Evolutionary conservation across 2,329 filamentous ascomycete species (phyloP).

Genomic region (Tolypocladium tundrense): DNA sequence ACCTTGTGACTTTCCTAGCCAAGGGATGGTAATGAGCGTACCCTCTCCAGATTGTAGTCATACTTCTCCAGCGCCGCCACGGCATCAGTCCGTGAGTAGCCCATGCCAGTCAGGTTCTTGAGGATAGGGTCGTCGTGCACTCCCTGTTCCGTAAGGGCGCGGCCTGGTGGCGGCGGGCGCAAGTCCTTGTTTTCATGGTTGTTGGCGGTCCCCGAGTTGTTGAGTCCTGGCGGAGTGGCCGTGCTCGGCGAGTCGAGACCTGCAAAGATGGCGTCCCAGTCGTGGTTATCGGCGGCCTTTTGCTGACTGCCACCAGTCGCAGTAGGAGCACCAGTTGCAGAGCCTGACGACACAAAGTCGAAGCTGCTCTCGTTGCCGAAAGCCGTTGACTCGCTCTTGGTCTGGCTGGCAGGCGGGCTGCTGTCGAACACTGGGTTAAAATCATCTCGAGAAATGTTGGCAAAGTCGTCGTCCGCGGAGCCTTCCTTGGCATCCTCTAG

Average conservation of each 20-base stretch:
- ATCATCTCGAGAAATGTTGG: constrained; percentile 63
- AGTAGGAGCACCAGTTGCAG: constrained; percentile 20
- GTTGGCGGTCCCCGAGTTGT: neutral
- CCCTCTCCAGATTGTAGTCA: constrained; percentile 93
- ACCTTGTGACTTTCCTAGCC: neutral
- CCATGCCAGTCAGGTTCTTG: constrained; percentile 84
- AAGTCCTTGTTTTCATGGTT: constrained; percentile 9
- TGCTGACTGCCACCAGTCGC: constrained; percentile 28
- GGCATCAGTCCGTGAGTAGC: constrained; percentile 65
- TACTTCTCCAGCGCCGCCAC: constrained; percentile 81
- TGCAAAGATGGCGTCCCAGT: constrained; percentile 94
- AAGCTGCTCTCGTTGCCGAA: constrained; percentile 48
- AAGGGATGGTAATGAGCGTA: constrained; percentile 33
- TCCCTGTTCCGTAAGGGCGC: constrained; percentile 61
- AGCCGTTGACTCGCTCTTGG: constrained; percentile 41
- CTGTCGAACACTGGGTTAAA: constrained; percentile 79
- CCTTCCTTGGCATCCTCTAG: constrained; percentile 78
- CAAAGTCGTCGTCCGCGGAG: constrained; percentile 69
- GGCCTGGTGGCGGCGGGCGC: constrained; percentile 33
- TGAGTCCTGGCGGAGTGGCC: constrained; percentile 12
- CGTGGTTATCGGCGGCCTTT: constrained; percentile 47
- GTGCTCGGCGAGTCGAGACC: constrained; percentile 52
- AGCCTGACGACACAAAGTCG: constrained; percentile 40
- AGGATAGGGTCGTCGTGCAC: constrained; percentile 87
- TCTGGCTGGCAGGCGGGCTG: constrained; percentile 43